Percentiles rank a stretch among this genome's conserved stretches.
phyloP scores from a whole-genome alignment of 352 stramenopile species.

The Thraustotheca clavata region DNA sequence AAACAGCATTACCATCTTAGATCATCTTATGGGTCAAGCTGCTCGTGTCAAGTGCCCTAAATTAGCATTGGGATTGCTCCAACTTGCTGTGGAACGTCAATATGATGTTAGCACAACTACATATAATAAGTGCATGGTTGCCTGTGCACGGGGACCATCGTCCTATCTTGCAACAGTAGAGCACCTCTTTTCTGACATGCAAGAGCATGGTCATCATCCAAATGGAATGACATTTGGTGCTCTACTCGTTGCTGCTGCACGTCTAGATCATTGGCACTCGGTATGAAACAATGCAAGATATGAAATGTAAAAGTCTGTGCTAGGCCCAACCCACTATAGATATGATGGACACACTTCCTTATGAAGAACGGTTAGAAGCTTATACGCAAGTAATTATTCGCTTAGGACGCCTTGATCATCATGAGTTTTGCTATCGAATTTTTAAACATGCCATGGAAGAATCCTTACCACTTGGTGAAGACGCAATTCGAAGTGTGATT shows the following conservation, averaged over 20 bases:
- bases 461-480: neutral
- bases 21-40: neutral
- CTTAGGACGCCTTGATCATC: neutral
- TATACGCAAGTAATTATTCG: neutral
- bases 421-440: conserved; percentile 5
- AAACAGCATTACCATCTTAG: neutral
- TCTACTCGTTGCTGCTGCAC: conserved; percentile 53
- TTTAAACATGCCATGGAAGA: neutral
- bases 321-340: neutral
- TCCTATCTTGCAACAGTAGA: conserved; percentile 43
- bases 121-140: conserved; percentile 76
- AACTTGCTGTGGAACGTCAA: neutral
- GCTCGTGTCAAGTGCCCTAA: conserved; percentile 3
- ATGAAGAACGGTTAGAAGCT: neutral
- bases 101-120: conserved; percentile 44
- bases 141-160: conserved; percentile 47
- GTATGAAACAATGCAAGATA: conserved; percentile 25
- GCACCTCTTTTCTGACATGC: conserved; percentile 74
- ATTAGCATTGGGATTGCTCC: neutral
- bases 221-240: conserved; percentile 74
- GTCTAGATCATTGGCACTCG: conserved; percentile 56
- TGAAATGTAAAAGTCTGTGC: neutral
- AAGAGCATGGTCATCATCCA: conserved; percentile 37
- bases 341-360: neutral
- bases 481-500: neutral